Evolutionary conservation across 1,284 basidiomycete genomes (phyloP).

Genomic region (Naganishia sp.): DNA sequence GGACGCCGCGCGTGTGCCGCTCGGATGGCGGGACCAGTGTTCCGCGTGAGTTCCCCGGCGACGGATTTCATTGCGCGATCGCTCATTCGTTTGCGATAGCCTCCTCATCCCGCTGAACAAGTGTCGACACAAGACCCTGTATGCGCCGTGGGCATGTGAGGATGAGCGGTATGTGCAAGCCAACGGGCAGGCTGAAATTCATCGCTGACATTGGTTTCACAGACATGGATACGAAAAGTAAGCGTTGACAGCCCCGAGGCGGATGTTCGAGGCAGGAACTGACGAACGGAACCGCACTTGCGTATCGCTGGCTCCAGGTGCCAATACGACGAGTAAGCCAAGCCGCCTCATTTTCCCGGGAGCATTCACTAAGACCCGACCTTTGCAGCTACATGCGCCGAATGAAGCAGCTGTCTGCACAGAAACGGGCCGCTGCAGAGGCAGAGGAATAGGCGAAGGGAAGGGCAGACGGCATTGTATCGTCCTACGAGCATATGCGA

Average conservation of each 20-base stretch:
- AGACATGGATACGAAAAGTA: constrained; percentile 71
- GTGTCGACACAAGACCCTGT: constrained; percentile 70
- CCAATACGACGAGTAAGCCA: constrained; percentile 80
- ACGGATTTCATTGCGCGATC: constrained; percentile 5
- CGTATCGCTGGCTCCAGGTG: constrained; percentile 60
- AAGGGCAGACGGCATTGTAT: neutral
- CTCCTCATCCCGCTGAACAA: constrained; percentile 81
- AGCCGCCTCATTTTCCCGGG: neutral
- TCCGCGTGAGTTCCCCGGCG: constrained; percentile 67
- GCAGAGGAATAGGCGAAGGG: constrained; percentile 51
- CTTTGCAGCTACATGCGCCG: constrained; percentile 72
- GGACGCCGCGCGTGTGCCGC: constrained; percentile 71
- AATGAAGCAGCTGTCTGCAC: constrained; percentile 75
- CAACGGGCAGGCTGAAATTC: neutral
- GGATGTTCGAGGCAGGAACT: constrained; percentile 20
- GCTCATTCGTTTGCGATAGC: constrained; percentile 54
- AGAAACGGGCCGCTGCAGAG: constrained; percentile 66
- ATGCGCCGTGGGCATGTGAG: constrained; percentile 80
- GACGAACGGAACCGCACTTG: constrained; percentile 28
- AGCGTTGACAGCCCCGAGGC: constrained; percentile 44
- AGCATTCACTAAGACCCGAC: constrained; percentile 22
- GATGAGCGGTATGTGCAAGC: constrained; percentile 61
- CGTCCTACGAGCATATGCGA: neutral
- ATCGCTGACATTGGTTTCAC: too few species aligned
- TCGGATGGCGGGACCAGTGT: constrained; percentile 86